Conservation (phyloP, 495 filamentous ascomycete genomes). For the Neurospora tetrasperma region DNA sequence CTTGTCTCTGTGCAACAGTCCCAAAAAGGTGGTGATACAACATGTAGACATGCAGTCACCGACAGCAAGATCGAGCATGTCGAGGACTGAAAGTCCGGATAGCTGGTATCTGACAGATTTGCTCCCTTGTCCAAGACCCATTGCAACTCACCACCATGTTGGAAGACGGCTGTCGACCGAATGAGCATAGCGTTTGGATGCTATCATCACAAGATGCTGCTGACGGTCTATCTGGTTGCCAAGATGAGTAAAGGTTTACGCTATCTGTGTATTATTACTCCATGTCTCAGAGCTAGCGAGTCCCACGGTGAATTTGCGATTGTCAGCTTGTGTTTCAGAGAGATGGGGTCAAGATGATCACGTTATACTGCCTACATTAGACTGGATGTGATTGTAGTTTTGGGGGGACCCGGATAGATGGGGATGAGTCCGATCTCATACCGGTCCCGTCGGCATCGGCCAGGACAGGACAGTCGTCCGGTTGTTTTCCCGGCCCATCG, state of each 20-base stretch:
- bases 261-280: background rate
- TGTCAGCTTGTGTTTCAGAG: background rate
- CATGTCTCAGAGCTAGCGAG: background rate
- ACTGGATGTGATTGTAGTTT: background rate
- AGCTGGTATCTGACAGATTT: background rate
- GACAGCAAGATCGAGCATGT: background rate
- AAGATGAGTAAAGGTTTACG: background rate
- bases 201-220: background rate
- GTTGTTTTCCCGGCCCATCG: background rate
- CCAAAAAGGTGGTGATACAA: background rate
- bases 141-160: background rate
- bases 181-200: background rate
- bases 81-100: background rate
- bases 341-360: background rate
- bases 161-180: background rate
- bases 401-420: background rate
- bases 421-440: background rate
- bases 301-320: background rate
- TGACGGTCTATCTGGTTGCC: background rate
- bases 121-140: background rate
- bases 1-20: slow-evolving; percentile 1
- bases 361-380: slow-evolving; percentile 1
- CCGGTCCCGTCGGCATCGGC: background rate
- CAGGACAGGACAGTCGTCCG: background rate
- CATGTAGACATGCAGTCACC: background rate